phyloP scores from a whole-genome alignment of 2,329 filamentous ascomycete genomes.

The Colletotrichum lini region DNA sequence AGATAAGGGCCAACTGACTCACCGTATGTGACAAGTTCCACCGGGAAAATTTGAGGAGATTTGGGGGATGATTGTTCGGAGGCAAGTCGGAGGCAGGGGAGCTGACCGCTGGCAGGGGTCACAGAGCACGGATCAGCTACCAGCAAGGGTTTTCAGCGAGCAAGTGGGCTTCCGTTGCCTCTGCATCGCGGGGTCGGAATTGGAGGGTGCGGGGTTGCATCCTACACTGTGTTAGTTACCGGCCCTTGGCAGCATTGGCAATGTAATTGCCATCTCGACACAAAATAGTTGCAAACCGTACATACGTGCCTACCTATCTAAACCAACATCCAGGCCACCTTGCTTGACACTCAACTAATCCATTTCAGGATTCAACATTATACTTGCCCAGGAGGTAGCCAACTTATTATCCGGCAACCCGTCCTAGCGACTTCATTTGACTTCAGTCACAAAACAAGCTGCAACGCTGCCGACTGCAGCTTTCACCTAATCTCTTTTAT shows the following conservation, averaged over 20 bases:
- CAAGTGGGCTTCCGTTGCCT: conserved; percentile 25
- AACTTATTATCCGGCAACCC: neutral
- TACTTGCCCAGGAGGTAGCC: neutral
- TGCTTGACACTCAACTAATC: too few species aligned
- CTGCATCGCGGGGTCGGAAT: conserved; percentile 40
- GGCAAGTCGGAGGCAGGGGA: conserved; percentile 41
- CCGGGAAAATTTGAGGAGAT: conserved; percentile 43
- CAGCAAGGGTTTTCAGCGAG: conserved; percentile 34
- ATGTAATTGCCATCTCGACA: conserved; percentile 12
- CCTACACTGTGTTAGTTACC: conserved; percentile 34
- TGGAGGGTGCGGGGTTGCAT: conserved; percentile 36
- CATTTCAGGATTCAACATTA: neutral
- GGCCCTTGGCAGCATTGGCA: conserved; percentile 6
- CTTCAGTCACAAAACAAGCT: too few species aligned
- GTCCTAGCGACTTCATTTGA: neutral
- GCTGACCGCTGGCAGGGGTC: conserved; percentile 32
- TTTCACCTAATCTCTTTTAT: neutral
- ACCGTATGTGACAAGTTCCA: conserved; percentile 39
- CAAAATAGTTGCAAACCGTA: neutral
- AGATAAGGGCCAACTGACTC: conserved; percentile 37
- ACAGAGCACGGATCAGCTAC: conserved; percentile 39
- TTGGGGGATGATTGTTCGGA: conserved; percentile 37
- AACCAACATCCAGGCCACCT: neutral
- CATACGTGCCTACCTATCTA: too few species aligned
- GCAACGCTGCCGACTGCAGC: neutral